Conservation (phyloP, 2,329 filamentous ascomycete species). For the Aureobasidium sp. region DNA sequence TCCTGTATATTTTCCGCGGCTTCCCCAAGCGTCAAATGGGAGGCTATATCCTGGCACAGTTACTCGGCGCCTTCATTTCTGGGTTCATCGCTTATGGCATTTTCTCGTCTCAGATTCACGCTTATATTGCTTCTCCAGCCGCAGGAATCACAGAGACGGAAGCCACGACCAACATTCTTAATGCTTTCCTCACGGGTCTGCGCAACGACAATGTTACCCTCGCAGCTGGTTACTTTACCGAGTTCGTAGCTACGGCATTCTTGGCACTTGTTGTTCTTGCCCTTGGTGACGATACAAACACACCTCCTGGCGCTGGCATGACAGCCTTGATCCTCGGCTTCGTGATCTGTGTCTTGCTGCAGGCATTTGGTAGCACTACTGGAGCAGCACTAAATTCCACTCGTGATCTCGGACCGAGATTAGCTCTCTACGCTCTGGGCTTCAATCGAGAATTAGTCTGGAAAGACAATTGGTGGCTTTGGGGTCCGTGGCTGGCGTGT, state of each 20-base stretch:
- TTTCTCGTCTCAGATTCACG: conserved; percentile 33
- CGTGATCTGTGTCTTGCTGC: conserved; percentile 31
- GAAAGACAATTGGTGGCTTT: conserved; percentile 40
- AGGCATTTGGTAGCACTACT: conserved; percentile 42
- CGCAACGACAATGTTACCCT: conserved; percentile 20
- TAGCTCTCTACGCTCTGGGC: conserved; percentile 39
- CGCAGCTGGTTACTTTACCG: conserved; percentile 42
- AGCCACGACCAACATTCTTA: conserved; percentile 28
- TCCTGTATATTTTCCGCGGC: conserved; percentile 40
- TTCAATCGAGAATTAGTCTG: conserved; percentile 33
- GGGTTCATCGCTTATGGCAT: conserved; percentile 40
- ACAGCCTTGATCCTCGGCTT: conserved; percentile 44
- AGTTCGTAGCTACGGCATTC: conserved; percentile 39
- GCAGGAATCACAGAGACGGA: conserved; percentile 34
- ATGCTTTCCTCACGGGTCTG: conserved; percentile 29
- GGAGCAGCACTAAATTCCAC: conserved; percentile 44
- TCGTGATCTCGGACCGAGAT: conserved; percentile 44
- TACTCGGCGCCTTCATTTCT: conserved; percentile 47
- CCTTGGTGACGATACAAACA: conserved; percentile 27
- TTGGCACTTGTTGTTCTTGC: conserved; percentile 37
- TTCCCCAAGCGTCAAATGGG: conserved; percentile 47
- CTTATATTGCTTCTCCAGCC: conserved; percentile 24
- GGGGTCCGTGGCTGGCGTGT: conserved; percentile 36
- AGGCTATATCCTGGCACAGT: conserved; percentile 46
- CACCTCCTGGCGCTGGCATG: conserved; percentile 42